phyloP scores from a whole-genome alignment of 768 basidiomycete species.

The Boletales sp. region DNA sequence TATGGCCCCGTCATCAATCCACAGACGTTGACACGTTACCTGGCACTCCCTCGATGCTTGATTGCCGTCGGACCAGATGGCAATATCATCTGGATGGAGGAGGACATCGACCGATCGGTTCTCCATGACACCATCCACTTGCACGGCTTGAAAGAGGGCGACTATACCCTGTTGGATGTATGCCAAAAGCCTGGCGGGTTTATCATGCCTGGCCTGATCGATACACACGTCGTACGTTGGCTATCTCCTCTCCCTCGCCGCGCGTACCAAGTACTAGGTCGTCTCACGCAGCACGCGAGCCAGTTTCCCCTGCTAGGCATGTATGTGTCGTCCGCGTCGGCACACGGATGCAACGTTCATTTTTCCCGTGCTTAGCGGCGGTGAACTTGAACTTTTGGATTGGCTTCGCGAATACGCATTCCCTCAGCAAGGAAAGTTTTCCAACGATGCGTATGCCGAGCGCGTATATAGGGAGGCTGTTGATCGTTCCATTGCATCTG shows the following conservation, averaged over 20 bases:
- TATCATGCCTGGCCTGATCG: constrained; percentile 83
- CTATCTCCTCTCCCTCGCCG: neutral
- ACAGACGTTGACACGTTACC: constrained; percentile 37
- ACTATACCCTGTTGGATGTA: constrained; percentile 34
- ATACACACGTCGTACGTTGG: constrained; percentile 80
- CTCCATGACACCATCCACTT: constrained; percentile 50
- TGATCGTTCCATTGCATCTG: constrained; percentile 61
- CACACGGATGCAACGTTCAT: neutral
- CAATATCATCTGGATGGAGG: constrained; percentile 67
- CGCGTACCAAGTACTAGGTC: neutral
- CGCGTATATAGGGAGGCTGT: constrained; percentile 71
- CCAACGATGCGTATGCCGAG: constrained; percentile 64
- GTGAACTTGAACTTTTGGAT: constrained; percentile 81
- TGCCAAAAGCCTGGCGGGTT: constrained; percentile 49
- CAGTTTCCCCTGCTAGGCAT: constrained; percentile 45
- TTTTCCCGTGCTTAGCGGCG: constrained; percentile 49
- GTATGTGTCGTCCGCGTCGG: constrained; percentile 11
- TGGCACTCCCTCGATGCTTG: constrained; percentile 49
- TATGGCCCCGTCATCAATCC: constrained; percentile 61
- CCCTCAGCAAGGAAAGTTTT: constrained; percentile 79
- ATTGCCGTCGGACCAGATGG: constrained; percentile 51
- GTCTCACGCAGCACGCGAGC: constrained; percentile 25
- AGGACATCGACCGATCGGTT: constrained; percentile 46
- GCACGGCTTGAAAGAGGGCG: constrained; percentile 39
- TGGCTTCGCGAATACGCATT: constrained; percentile 88